Conservation (phyloP, 208 protist genomes). For the Trypanosoma avium region DNA sequence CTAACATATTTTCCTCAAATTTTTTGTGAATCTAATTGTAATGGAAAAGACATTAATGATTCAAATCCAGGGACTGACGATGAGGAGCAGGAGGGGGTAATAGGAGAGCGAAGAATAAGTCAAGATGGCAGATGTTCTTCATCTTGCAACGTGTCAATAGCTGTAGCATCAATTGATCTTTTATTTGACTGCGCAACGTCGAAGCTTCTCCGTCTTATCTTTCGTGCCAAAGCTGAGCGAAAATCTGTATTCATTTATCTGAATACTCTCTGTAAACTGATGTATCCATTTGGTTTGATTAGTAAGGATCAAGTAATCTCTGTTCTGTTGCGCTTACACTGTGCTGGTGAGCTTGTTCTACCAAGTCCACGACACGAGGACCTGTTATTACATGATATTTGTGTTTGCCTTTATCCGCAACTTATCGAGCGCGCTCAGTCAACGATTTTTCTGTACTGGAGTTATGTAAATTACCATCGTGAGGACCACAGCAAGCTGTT, state of each 20-base stretch:
- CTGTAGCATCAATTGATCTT: not conserved
- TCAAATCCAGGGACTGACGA: no score
- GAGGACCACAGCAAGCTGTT: constrained; percentile 21
- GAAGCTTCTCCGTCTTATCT: not conserved
- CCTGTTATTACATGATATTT: constrained; percentile 8
- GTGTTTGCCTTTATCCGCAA: constrained; percentile 28
- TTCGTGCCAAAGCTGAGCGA: constrained; percentile 1
- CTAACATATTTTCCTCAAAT: no score
- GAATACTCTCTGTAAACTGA: not conserved
- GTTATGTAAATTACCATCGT: constrained; percentile 7
- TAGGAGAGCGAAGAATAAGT: no score
- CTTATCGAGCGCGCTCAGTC: constrained; percentile 26
- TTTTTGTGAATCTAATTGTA: no score
- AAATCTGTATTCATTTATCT: constrained; percentile 16
- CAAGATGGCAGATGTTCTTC: not conserved
- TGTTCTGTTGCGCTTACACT: not conserved
- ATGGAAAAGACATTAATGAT: no score
- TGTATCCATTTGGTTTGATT: constrained; percentile 8
- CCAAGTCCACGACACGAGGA: not conserved
- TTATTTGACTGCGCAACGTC: not conserved
- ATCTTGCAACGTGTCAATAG: not conserved
- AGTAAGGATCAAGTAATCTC: constrained; percentile 1
- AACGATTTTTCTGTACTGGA: constrained; percentile 25
- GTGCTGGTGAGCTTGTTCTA: constrained; percentile 9
- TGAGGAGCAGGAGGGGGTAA: no score